Evolutionary conservation across 768 basidiomycete genomes (phyloP), one percentile per base, ranked within the genome.

Genomic region (Pisolithus orientalis): DNA sequence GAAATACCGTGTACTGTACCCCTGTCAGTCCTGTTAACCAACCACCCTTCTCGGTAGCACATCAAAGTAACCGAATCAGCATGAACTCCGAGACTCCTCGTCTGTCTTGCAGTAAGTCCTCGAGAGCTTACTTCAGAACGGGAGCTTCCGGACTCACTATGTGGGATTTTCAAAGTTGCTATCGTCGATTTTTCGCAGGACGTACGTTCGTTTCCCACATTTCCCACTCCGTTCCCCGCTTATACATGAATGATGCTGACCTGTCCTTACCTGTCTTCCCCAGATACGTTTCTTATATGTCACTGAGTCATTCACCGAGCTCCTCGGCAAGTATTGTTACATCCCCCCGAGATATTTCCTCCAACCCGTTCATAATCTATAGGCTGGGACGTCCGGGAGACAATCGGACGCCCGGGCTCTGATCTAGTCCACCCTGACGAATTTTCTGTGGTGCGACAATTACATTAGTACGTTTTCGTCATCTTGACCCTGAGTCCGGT

Each of bases 401-500:
- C 90, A 54, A 73, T 86, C 50, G 85, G 85, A 3, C 75, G 71
- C 32, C 79, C 87, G 4, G 86, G 84, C 2, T 72, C 90, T 42
- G 80, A 87, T 50, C 83, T 90, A 55, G 86, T 87, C 28, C 89
- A 91, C 63, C 88, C 88, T 2, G 89, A 90, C 48, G 88, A 91
- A 63, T 83, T 83, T 58, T 65, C 76, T 28, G 76, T 80, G 32
- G 79, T 85, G n/a, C 78, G 78, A 60, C 74, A 75, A 53, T 70
- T 89, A 39, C 89, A 90, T 65, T 85, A 85, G 86, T 87, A 58
- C 39, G 77, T 64, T 56, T 49, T 8, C 32, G n/a, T 32, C 13
- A 29, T 46, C 42, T 29, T 13, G 43, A 32, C 25, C 42, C 40
- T 21, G 10, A 45, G 42, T 10, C 14, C 42, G 42, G 21, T 24